Evolutionary conservation across 176 grass and related monocot genomes (phyloP).

Genomic region (Oryza meyeriana): DNA sequence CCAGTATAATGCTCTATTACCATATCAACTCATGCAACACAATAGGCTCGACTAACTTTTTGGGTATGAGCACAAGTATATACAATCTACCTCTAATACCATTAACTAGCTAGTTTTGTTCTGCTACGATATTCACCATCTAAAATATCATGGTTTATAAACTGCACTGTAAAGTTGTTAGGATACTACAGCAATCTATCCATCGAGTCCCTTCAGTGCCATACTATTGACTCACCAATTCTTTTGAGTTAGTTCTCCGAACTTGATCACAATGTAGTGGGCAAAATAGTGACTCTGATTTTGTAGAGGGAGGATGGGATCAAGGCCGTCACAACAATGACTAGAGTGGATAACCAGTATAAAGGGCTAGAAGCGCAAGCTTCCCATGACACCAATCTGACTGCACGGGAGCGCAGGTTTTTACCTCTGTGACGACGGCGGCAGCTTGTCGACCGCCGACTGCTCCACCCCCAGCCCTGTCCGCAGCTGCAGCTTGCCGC

Average conservation of each 20-base stretch:
- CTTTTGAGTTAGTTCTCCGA: slow-evolving; percentile 53
- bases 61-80: not conserved
- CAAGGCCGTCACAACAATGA: slow-evolving; percentile 65
- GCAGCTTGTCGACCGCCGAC: no score
- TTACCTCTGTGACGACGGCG: no score
- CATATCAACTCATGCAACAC: not conserved
- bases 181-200: not conserved
- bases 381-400: no score
- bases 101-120: not conserved
- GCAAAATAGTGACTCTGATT: slow-evolving; percentile 48
- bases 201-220: not conserved
- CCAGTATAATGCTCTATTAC: not conserved
- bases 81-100: not conserved
- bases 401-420: no score
- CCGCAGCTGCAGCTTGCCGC: no score
- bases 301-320: slow-evolving; percentile 61
- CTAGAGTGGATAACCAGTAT: slow-evolving; percentile 71
- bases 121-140: not conserved
- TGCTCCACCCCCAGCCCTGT: no score
- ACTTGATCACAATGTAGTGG: slow-evolving; percentile 58
- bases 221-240: slow-evolving; percentile 24
- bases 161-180: not conserved
- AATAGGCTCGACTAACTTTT: not conserved
- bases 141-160: not conserved
- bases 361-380: slow-evolving; percentile 50